Percentiles rank a stretch among this genome's conserved stretches.
Conservation (phyloP, 148 eudicot genomes). For the Pharnaceum exiguum region DNA sequence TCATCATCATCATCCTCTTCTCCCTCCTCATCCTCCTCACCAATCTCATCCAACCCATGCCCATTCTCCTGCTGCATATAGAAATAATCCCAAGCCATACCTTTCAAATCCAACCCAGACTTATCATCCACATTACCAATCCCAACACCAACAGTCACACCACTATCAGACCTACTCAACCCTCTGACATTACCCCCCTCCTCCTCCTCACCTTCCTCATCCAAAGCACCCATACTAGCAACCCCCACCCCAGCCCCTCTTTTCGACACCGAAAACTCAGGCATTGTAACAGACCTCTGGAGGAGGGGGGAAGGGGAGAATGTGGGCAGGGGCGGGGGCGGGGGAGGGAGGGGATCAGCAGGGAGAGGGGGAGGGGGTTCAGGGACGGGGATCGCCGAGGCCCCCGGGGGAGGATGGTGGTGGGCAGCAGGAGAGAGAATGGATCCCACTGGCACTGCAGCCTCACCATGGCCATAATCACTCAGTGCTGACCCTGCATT, state of each 20-base stretch:
- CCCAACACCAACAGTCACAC: not conserved
- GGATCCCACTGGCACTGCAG: slow-evolving; percentile 11
- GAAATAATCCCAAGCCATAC: slow-evolving; percentile 92
- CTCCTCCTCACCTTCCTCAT: slow-evolving; percentile 30
- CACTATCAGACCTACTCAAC: not conserved
- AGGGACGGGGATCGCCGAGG: slow-evolving; percentile 21
- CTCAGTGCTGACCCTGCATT: slow-evolving; percentile 79
- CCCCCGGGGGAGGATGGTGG: slow-evolving; percentile 5
- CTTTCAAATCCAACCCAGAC: slow-evolving; percentile 43
- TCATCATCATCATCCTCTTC: slow-evolving; percentile 16
- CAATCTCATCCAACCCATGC: slow-evolving; percentile 36
- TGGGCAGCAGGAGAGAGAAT: not conserved
- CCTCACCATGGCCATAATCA: slow-evolving; percentile 82
- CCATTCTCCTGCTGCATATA: slow-evolving; percentile 36
- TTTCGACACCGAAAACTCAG: slow-evolving; percentile 44
- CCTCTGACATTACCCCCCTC: slow-evolving; percentile 22
- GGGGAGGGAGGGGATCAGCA: slow-evolving; percentile 57
- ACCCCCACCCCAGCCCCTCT: slow-evolving; percentile 50
- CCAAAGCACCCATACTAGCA: too few relatives aligned
- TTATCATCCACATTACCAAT: slow-evolving; percentile 26
- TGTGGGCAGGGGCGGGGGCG: slow-evolving; percentile 73
- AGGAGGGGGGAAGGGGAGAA: slow-evolving; percentile 58
- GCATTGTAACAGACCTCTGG: slow-evolving; percentile 82
- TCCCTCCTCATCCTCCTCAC: slow-evolving; percentile 24
- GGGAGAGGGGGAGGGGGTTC: slow-evolving; percentile 54